These are phyloP conservation scores for Mycosphaerella sp. DNA, from an alignment of 2,329 filamentous ascomycete genomes.

Conservation along the genomic window DNA sequence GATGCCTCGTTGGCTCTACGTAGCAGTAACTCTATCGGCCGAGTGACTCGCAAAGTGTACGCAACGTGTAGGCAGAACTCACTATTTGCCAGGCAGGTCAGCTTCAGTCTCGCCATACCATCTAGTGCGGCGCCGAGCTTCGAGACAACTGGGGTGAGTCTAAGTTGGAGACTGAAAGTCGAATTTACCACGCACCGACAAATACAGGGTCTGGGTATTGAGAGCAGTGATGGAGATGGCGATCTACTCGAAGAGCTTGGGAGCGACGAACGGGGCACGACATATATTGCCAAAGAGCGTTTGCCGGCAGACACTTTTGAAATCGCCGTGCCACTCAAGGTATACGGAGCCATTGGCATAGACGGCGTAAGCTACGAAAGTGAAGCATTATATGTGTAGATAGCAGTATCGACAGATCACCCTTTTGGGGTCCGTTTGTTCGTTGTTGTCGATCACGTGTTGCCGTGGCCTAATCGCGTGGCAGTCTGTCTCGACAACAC, in stretches of 20 bases:
- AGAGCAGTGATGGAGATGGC: conserved; percentile 50
- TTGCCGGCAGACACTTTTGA: conserved; percentile 35
- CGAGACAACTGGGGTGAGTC: conserved; percentile 76
- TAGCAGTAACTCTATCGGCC: conserved; percentile 75
- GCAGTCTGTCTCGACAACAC: too few species aligned
- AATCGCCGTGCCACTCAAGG: conserved; percentile 34
- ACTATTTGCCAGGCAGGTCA: conserved; percentile 69
- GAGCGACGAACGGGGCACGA: conserved; percentile 33
- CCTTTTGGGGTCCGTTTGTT: too few species aligned
- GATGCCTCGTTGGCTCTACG: conserved; percentile 74
- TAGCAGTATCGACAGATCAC: neutral
- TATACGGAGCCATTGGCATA: conserved; percentile 32
- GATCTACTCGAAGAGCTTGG: conserved; percentile 33
- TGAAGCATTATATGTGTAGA: conserved; percentile 22
- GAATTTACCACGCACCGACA: conserved; percentile 70
- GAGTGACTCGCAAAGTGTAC: conserved; percentile 78
- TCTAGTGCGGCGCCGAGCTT: conserved; percentile 82
- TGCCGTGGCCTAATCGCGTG: too few species aligned
- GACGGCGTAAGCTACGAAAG: conserved; percentile 19
- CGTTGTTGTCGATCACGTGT: too few species aligned
- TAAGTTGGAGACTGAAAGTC: conserved; percentile 83
- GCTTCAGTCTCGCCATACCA: conserved; percentile 80
- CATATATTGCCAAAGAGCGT: conserved; percentile 33
- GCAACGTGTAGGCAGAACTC: conserved; percentile 74
- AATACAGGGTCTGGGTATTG: conserved; percentile 18